Evolutionary conservation across 306 rosid species (phyloP).

Genomic region (Cicer chorassanicum): DNA sequence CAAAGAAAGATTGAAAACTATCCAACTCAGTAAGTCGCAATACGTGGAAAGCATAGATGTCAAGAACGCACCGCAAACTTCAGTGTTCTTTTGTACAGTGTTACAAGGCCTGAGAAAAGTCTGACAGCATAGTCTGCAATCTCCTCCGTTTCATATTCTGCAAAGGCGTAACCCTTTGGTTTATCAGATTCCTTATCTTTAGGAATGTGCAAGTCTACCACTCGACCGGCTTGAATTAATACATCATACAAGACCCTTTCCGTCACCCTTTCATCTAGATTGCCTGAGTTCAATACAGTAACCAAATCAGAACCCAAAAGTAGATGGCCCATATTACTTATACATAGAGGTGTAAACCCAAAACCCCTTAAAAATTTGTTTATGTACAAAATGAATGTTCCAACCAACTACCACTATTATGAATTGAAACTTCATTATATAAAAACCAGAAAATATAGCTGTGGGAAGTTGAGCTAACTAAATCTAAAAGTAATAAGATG

Average conservation of each 20-base stretch:
- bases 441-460: neutral
- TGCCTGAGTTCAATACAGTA: constrained; percentile 59
- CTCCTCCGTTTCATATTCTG: constrained; percentile 85
- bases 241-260: constrained; percentile 87
- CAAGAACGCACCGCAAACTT: constrained; percentile 77
- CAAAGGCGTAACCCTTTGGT: constrained; percentile 88
- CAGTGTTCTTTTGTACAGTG: constrained; percentile 77
- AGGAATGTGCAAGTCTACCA: constrained; percentile 81
- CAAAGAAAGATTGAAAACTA: constrained; percentile 33
- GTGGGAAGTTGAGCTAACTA: constrained; percentile 14
- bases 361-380: constrained; percentile 15
- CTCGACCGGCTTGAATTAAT: constrained; percentile 85
- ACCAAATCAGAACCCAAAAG: constrained; percentile 33
- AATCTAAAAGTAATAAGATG: neutral
- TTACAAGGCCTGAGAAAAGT: constrained; percentile 92
- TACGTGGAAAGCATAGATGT: constrained; percentile 33
- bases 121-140: constrained; percentile 82
- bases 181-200: constrained; percentile 82
- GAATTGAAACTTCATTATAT: neutral
- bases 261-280: constrained; percentile 87
- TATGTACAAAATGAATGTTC: constrained; percentile 1
- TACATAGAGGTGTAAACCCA: constrained; percentile 2
- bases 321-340: neutral
- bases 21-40: constrained; percentile 14
- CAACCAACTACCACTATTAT: neutral